These are phyloP conservation scores for Gossypium bickii DNA, from an alignment of 345 rosid species.

Conservation along the genomic window DNA sequence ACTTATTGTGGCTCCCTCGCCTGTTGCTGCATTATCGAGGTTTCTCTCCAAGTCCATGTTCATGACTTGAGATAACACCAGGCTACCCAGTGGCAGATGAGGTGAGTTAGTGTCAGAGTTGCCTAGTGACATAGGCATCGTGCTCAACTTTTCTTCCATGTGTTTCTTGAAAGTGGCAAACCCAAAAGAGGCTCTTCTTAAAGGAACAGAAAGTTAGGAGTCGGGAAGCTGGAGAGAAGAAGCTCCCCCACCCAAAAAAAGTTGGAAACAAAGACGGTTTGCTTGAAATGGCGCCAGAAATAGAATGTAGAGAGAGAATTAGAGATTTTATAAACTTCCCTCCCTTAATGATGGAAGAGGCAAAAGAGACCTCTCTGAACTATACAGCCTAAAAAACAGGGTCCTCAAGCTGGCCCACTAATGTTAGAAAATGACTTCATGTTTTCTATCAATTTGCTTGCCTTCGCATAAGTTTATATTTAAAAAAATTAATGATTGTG, in stretches of 20 bases:
- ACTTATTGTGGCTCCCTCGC: constrained; percentile 1
- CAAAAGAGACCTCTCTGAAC: background rate
- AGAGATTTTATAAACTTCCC: constrained; percentile 24
- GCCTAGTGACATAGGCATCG: constrained; percentile 29
- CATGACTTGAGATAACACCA: constrained; percentile 7
- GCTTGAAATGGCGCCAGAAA: constrained; percentile 14
- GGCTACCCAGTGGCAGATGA: constrained; percentile 28
- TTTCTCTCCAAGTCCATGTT: background rate
- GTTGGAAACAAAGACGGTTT: background rate
- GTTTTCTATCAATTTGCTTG: background rate
- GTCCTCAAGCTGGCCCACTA: background rate
- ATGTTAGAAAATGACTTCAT: background rate
- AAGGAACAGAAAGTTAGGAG: background rate
- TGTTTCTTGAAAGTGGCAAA: constrained; percentile 4
- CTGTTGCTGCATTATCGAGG: background rate
- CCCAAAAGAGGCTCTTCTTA: background rate
- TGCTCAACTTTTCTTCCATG: constrained; percentile 43
- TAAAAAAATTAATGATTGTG: too few relatives aligned
- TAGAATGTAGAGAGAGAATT: background rate
- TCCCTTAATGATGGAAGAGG: constrained; percentile 22
- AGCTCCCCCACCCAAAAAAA: background rate
- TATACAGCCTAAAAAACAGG: background rate
- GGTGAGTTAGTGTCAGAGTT: constrained; percentile 45
- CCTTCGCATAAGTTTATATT: too few relatives aligned
- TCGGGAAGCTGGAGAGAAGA: too few relatives aligned